These are phyloP conservation scores for Fraxinus sp. DNA, from an alignment of 305 asterid genomes.

Conservation along the genomic window DNA sequence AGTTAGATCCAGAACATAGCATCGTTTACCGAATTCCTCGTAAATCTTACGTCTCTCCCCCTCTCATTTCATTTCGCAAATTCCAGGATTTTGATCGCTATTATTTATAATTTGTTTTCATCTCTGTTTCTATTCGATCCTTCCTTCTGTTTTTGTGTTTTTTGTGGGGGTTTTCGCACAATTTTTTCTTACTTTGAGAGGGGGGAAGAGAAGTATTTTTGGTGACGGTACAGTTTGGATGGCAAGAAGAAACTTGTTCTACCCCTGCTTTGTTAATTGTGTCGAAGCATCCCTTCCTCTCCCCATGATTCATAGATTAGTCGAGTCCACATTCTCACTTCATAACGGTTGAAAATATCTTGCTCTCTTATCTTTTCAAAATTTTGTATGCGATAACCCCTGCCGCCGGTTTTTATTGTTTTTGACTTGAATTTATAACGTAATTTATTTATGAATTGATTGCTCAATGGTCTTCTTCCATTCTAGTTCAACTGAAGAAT, in stretches of 20 bases:
- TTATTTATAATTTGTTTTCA: neutral
- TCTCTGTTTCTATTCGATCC: slow-evolving; percentile 16
- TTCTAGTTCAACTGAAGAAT: neutral
- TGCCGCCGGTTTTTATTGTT: neutral
- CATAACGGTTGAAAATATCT: neutral
- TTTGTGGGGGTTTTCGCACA: neutral
- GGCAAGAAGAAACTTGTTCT: slow-evolving; percentile 91
- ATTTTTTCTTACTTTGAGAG: neutral
- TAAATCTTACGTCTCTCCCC: slow-evolving; percentile 16
- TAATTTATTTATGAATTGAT: neutral
- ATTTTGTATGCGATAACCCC: neutral
- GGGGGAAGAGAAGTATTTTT: neutral
- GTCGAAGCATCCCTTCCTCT: neutral
- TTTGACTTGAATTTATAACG: neutral
- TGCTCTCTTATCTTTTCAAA: neutral
- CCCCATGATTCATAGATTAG: neutral
- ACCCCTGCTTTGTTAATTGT: neutral
- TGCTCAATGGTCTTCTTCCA: neutral
- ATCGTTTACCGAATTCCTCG: slow-evolving; percentile 25
- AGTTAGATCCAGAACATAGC: neutral
- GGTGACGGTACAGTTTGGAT: slow-evolving; percentile 40
- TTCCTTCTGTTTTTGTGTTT: slow-evolving; percentile 3
- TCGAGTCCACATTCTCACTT: neutral
- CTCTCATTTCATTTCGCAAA: slow-evolving; percentile 12
- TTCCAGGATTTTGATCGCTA: slow-evolving; percentile 12